A percentile compares a stretch with the other conserved stretches of the same genome.
phyloP scores from a whole-genome alignment of 73 alveolate species.

The Halteria grandinella region DNA sequence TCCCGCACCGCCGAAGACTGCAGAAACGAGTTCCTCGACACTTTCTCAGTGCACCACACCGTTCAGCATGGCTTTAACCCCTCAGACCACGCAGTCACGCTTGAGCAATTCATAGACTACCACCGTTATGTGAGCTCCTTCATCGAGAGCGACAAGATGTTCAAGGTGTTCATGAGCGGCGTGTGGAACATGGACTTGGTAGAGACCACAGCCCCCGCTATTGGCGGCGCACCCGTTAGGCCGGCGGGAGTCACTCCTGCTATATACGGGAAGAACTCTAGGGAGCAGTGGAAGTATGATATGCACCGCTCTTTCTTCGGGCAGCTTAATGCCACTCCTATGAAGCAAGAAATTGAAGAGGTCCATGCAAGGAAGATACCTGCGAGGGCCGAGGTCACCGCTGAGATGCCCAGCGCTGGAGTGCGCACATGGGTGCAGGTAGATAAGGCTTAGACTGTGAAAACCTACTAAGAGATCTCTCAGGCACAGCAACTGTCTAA shows the following conservation, averaged over 20 bases:
- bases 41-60: slow-evolving; percentile 66
- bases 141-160: slow-evolving; percentile 53
- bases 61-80: slow-evolving; percentile 50
- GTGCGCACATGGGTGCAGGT: slow-evolving; percentile 52
- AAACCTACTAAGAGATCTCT: background rate
- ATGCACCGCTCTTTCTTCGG: slow-evolving; percentile 69
- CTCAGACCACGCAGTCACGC: slow-evolving; percentile 35
- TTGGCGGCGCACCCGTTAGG: too few relatives aligned
- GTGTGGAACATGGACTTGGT: slow-evolving; percentile 67
- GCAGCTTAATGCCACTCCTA: slow-evolving; percentile 52
- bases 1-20: slow-evolving; percentile 72
- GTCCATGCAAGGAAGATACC: slow-evolving; percentile 5
- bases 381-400: slow-evolving; percentile 25
- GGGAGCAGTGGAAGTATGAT: slow-evolving; percentile 71
- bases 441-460: background rate
- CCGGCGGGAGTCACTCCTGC: slow-evolving; percentile 34
- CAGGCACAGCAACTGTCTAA: background rate
- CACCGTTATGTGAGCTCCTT: slow-evolving; percentile 49
- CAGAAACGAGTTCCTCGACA: slow-evolving; percentile 60
- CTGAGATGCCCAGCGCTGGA: slow-evolving; percentile 66
- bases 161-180: slow-evolving; percentile 60
- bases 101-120: slow-evolving; percentile 67
- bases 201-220: slow-evolving; percentile 16
- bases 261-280: slow-evolving; percentile 38
- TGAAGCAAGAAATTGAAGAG: slow-evolving; percentile 39